These are phyloP conservation scores for Vanderwaltozyma yarrowii DNA, from an alignment of 805 yeast genomes.

Conservation along the genomic window DNA sequence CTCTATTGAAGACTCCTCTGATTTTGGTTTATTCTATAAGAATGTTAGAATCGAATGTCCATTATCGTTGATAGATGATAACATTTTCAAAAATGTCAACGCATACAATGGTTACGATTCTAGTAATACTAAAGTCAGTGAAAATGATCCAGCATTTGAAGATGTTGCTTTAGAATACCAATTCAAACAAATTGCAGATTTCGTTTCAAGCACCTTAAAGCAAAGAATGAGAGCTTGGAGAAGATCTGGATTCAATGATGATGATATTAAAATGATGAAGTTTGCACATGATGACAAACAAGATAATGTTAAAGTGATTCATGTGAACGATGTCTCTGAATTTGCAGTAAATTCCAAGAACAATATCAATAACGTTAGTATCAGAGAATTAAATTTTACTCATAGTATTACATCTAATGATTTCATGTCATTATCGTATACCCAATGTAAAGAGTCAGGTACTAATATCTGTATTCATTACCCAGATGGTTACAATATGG, in stretches of 20 bases:
- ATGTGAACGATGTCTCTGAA: slow-evolving; percentile 16
- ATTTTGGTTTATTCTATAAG: slow-evolving; percentile 18
- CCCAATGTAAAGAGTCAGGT: slow-evolving; percentile 14
- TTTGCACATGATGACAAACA: slow-evolving; percentile 6
- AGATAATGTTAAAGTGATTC: slow-evolving; percentile 9
- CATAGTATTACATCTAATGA: slow-evolving; percentile 15
- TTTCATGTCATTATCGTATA: slow-evolving; percentile 21
- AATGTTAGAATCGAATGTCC: slow-evolving; percentile 20
- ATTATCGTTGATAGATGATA: slow-evolving; percentile 13
- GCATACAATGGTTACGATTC: slow-evolving; percentile 16
- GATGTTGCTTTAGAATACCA: slow-evolving; percentile 18
- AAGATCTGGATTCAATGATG: slow-evolving; percentile 17
- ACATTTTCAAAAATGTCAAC: slow-evolving; percentile 1
- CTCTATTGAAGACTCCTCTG: neutral
- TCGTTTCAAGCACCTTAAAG: slow-evolving; percentile 10
- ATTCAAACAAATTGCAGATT: slow-evolving; percentile 15
- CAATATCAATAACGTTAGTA: neutral
- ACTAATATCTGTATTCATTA: slow-evolving; percentile 22
- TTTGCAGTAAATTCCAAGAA: neutral
- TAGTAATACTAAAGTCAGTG: slow-evolving; percentile 4
- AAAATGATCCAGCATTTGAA: neutral
- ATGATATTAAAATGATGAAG: slow-evolving; percentile 23
- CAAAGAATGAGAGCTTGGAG: slow-evolving; percentile 16
- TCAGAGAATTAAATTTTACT: slow-evolving; percentile 15
- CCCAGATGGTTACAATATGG: slow-evolving; percentile 20